A percentile compares a stretch with the other conserved stretches of the same genome.
phyloP scores from a whole-genome alignment of 306 rosid species.

The Lathyrus oleraceus region DNA sequence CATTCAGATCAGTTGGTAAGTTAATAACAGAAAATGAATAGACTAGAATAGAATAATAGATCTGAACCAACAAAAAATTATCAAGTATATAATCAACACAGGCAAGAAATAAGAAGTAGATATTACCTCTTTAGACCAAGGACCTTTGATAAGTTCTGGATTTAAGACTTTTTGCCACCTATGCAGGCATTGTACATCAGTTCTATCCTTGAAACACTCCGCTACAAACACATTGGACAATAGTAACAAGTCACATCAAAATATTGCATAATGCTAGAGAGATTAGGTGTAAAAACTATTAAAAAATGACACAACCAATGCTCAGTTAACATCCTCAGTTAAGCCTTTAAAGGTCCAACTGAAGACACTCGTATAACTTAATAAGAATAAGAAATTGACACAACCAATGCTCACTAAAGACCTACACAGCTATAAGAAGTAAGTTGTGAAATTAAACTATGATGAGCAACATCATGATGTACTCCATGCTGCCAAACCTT shows the following conservation, averaged over 20 bases:
- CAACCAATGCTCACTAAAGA: background rate
- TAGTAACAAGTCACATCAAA: conserved; percentile 32
- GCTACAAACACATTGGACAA: conserved; percentile 57
- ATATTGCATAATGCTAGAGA: conserved; percentile 11
- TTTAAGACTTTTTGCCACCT: conserved; percentile 99
- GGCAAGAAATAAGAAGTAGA: conserved; percentile 14
- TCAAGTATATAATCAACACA: conserved; percentile 13
- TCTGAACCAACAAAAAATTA: conserved; percentile 9
- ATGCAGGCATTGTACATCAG: conserved; percentile 98
- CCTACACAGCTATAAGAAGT: background rate
- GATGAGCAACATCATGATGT: background rate
- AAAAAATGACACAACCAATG: too few species aligned
- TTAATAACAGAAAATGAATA: conserved; percentile 10
- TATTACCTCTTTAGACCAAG: conserved; percentile 98
- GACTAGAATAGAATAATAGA: background rate
- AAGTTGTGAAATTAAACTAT: background rate
- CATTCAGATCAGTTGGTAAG: conserved; percentile 35
- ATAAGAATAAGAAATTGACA: background rate
- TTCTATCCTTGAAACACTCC: conserved; percentile 90
- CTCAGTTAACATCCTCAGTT: too few species aligned
- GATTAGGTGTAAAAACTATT: background rate
- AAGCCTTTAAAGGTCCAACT: background rate
- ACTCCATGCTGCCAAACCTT: conserved; percentile 21
- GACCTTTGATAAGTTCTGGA: conserved; percentile 97
- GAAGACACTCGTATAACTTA: conserved; percentile 10